These are phyloP conservation scores for Fonsecaea erecta DNA, from an alignment of 2,329 filamentous ascomycete species.

Conservation along the genomic window DNA sequence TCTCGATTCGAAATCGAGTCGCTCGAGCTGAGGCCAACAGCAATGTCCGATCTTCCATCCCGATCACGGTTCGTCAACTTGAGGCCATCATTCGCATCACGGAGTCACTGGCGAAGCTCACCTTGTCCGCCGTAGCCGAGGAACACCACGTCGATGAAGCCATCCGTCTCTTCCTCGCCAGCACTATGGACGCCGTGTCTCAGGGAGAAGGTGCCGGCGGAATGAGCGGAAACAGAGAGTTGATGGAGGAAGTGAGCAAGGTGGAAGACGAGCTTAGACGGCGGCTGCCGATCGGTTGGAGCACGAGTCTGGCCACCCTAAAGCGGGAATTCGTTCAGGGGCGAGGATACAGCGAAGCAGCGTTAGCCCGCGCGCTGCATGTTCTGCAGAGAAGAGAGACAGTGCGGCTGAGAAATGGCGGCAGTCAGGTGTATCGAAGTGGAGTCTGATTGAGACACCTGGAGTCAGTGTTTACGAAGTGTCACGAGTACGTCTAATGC, in stretches of 20 bases:
- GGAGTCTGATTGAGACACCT: constrained; percentile 43
- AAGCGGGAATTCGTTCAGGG: constrained; percentile 89
- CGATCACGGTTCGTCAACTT: constrained; percentile 95
- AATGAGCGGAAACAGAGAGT: constrained; percentile 71
- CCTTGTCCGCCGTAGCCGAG: constrained; percentile 81
- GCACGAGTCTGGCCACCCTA: constrained; percentile 83
- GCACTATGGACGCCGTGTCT: constrained; percentile 96
- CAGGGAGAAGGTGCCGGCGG: constrained; percentile 73
- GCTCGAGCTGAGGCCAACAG: constrained; percentile 88
- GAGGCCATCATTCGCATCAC: constrained; percentile 98
- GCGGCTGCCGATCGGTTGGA: constrained; percentile 91
- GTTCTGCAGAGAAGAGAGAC: constrained; percentile 87
- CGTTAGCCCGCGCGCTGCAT: constrained; percentile 80
- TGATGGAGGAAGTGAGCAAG: constrained; percentile 86
- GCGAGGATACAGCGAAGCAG: constrained; percentile 86
- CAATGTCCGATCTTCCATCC: constrained; percentile 88
- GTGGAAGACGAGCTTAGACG: constrained; percentile 88
- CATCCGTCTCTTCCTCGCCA: constrained; percentile 92
- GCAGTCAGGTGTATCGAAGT: constrained; percentile 55
- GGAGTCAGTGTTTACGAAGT: constrained; percentile 15
- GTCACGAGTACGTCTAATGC: constrained; percentile 4
- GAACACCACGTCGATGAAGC: constrained; percentile 96
- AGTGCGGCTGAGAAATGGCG: constrained; percentile 55
- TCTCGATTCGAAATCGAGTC: constrained; percentile 92
- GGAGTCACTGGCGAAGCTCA: constrained; percentile 90